Conservation (phyloP, 2,329 filamentous ascomycete genomes). For the Hirsutella minnesotensis region DNA sequence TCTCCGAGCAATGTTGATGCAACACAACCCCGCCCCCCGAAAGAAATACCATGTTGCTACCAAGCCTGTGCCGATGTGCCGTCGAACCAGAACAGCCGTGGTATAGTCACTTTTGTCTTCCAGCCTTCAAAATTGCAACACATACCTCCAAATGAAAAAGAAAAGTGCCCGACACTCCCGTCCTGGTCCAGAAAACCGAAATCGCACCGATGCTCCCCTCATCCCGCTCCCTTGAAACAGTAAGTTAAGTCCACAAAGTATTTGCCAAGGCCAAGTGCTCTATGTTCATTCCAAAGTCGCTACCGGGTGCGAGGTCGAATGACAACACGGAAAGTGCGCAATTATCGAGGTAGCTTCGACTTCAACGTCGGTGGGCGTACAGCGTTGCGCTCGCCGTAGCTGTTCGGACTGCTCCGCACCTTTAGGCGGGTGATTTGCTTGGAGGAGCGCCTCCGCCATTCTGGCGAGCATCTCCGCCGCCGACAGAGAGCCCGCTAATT, state of each 20-base stretch:
- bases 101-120: conserved; percentile 30
- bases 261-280: conserved; percentile 32
- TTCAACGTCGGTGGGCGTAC: conserved; percentile 5
- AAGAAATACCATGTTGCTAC: conserved; percentile 15
- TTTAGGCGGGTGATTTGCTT: conserved; percentile 49
- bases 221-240: conserved; percentile 24
- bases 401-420: neutral
- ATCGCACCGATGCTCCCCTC: conserved; percentile 19
- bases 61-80: conserved; percentile 18
- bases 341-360: conserved; percentile 10
- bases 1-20: conserved; percentile 6
- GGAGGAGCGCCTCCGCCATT: conserved; percentile 45
- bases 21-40: conserved; percentile 17
- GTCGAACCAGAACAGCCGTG: conserved; percentile 23
- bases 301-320: conserved; percentile 10
- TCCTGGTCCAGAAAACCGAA: conserved; percentile 24
- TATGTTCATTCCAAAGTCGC: conserved; percentile 33
- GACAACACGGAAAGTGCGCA: conserved; percentile 13
- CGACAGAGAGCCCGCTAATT: conserved; percentile 61
- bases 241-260: conserved; percentile 28
- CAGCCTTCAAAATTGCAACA: conserved; percentile 21
- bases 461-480: conserved; percentile 50
- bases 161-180: conserved; percentile 23
- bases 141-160: conserved; percentile 20
- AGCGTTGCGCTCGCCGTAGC: neutral